These are phyloP conservation scores for Curvularia eragrostidis DNA, from an alignment of 2,329 filamentous ascomycete species.

Conservation along the genomic window DNA sequence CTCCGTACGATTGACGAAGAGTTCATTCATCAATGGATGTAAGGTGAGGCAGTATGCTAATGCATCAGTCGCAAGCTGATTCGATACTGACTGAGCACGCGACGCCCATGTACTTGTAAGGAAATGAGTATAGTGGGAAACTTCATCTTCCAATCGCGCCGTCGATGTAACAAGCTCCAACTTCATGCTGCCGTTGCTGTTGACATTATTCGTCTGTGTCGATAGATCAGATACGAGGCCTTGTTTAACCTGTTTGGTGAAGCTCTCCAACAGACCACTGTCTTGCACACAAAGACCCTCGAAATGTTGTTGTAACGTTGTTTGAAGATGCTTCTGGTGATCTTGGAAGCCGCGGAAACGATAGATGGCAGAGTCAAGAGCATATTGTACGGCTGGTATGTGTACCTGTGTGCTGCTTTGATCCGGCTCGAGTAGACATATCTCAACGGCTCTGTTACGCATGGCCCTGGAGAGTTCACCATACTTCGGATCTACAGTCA, in stretches of 20 bases:
- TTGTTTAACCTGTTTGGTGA: constrained; percentile 35
- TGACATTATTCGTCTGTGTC: constrained; percentile 6
- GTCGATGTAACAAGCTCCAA: background rate
- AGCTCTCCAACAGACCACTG: constrained; percentile 34
- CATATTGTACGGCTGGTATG: constrained; percentile 30
- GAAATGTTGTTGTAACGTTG: constrained; percentile 32
- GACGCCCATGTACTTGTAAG: constrained; percentile 35
- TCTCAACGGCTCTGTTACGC: constrained; percentile 92
- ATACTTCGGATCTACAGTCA: constrained; percentile 90
- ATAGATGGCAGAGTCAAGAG: constrained; percentile 49
- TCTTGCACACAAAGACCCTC: constrained; percentile 50
- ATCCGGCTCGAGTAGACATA: constrained; percentile 66
- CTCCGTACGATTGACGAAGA: constrained; percentile 43
- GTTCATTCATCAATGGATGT: constrained; percentile 57
- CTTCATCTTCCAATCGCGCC: constrained; percentile 7
- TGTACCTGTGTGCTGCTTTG: background rate
- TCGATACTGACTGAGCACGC: constrained; percentile 16
- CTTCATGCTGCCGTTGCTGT: constrained; percentile 1
- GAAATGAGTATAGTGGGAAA: constrained; percentile 41
- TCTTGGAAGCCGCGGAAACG: constrained; percentile 45
- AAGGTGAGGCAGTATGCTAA: constrained; percentile 38
- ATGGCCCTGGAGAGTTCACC: constrained; percentile 95
- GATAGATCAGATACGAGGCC: constrained; percentile 18
- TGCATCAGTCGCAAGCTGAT: constrained; percentile 23
- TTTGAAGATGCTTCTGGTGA: constrained; percentile 11